Base-by-base conservation (phyloP, 1,284 basidiomycete species). In the Agroathelia rolfsii region DNA sequence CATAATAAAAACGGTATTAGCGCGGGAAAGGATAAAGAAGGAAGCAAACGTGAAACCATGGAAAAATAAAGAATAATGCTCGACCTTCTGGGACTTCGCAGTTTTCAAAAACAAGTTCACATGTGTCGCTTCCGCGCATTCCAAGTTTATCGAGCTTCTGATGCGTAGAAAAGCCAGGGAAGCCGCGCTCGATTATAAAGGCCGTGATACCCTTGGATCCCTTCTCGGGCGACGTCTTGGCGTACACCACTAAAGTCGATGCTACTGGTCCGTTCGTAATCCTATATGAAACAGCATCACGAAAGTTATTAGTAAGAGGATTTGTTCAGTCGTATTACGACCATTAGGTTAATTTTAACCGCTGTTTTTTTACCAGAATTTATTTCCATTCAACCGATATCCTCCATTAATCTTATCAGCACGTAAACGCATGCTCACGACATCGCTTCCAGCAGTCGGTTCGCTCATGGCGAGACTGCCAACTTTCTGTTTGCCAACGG, bases 381-480 rank as follows among this genome's bases (percentile, higher is more conserved):
- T 96, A 48, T 78, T 87, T 1, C 92, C 92, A 48, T 87, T 94
- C 43, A 95, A 54, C 37, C 69, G 62, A 64, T 76, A 95, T 25
- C 81, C 76, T 24, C 76, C 82, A 12, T 75, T 63, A 21, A 82
- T 68, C 56, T 81, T 82, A 40, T 79, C 76, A 11, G 89, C 90
- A 34, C 69, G 75, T 30, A 90, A 64, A 47, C 67, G 70, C 93
- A 95, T 96, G 47, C 81, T 85, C 14, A 95, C 78, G 14, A 96
- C 90, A 55, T 96, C 92, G 47, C 86, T 90, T 29, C 92, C 92
- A 41, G 80, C 77, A 11, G 82, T 88, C 1, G 85, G 72, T 59
- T 96, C 92, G 45, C 82, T 88, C 93, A 96, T 96, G 7, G 92
- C 93, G 33, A 96, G 66, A 42, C 83, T 81, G 28, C 93, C 93